phyloP scores from a whole-genome alignment of 2,329 filamentous ascomycete species.

The Sporothrix mexicana region DNA sequence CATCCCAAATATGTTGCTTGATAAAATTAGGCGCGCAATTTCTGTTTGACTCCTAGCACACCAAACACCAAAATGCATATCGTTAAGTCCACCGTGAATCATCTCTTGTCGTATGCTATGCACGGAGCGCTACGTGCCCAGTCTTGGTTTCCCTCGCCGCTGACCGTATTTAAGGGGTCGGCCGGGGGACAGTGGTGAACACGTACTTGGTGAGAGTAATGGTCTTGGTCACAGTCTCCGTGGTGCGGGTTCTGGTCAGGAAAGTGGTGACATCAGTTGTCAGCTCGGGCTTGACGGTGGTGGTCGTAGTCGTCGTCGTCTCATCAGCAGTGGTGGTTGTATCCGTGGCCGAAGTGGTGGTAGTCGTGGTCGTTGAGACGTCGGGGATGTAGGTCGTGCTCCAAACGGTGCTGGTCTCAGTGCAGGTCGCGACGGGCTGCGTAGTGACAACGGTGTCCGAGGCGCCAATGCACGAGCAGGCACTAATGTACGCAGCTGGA shows the following conservation, averaged over 20 bases:
- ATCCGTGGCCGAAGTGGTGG: not conserved
- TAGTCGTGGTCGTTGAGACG: not conserved
- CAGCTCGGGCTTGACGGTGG: not conserved
- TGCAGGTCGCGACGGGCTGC: constrained; percentile 10
- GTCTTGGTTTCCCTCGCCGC: no score
- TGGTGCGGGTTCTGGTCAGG: not conserved
- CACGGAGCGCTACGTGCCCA: not conserved
- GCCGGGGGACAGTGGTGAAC: not conserved
- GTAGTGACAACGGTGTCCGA: not conserved
- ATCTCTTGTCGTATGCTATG: not conserved
- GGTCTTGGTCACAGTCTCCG: not conserved
- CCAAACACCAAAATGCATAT: not conserved
- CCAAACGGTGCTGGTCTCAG: not conserved
- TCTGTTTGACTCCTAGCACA: not conserved
- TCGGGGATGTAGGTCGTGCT: not conserved
- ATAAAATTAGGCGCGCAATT: not conserved
- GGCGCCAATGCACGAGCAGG: constrained; percentile 23
- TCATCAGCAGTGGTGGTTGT: not conserved
- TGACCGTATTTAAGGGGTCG: no score
- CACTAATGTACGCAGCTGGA: constrained; percentile 9
- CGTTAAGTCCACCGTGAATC: not conserved
- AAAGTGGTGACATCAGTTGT: not conserved
- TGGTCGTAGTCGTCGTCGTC: not conserved
- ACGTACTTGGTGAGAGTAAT: not conserved
- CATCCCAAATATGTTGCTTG: not conserved